Evolutionary conservation across 352 stramenopile species (phyloP), one percentile per base, ranked within the genome.

Genomic region (Pythium phragmitis): DNA sequence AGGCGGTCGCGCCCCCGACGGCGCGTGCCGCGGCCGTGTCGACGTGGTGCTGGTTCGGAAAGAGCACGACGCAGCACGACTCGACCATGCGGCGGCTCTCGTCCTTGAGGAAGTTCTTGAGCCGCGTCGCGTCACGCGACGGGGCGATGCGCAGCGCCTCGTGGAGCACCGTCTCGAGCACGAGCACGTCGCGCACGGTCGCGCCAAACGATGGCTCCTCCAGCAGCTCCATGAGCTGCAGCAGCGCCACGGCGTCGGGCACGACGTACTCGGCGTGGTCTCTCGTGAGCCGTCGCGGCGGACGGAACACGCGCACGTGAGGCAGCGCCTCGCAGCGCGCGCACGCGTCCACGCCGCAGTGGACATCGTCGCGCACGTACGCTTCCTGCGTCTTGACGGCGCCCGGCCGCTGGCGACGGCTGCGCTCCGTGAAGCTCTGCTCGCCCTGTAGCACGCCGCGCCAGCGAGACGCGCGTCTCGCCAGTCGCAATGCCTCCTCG

Each of bases 151-250:
- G 74, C 53, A 92, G 51, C 48, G 86, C 82, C 41, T 83, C 70
- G 37, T 80, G 68, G n/a, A 84, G 62, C 13, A 91, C 84, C 12
- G 77, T 91, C 67, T 93, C 75, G 50, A 95, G 64, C n/a, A 95
- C 74, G 19, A 93, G 66, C 28, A 93, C 41, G 54, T 87, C 71
- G 36, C 68, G 62, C 3, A 68, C 75, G 1, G 67, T 64, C 17
- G 58, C 57, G 23, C 54, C 65, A 36, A 95, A 87, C 45, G 79
- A 50, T 56, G 66, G 59, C 17, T 90, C 76, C 42, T 91, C 76
- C 16, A 92, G 61, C 16, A 95, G 70, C 66, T 92, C 84, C 76
- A 95, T 84, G 55, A 83, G 89, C 66, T 89, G 80, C 47, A 91
- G 42, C 48, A 95, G 55, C 43, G 74, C 75, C 26, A 90, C 79